A percentile compares a stretch with the other conserved stretches of the same genome.
These are phyloP conservation scores for Basidioascus undulatus DNA, from an alignment of 768 basidiomycete species.

Conservation along the genomic window DNA sequence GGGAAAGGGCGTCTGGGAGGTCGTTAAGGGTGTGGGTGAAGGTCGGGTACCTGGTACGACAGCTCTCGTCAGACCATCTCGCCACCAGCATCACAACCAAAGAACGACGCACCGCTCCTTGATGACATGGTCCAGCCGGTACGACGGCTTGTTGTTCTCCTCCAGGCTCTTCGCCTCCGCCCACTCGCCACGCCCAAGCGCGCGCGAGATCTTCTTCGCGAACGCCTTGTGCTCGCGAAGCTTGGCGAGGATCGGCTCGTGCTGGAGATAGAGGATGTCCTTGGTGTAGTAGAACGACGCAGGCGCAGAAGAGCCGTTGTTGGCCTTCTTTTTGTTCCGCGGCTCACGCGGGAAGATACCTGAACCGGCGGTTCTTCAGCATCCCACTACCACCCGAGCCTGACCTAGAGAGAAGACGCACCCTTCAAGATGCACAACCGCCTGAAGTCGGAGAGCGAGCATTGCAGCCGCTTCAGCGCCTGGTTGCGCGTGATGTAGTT, in stretches of 20 bases:
- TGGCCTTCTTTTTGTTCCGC: constrained; percentile 62
- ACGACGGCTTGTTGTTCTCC: constrained; percentile 62
- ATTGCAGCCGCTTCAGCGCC: constrained; percentile 86
- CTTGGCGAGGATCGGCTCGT: constrained; percentile 83
- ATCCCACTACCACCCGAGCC: too few relatives aligned
- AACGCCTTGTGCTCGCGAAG: constrained; percentile 94
- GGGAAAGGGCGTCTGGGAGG: constrained; percentile 88
- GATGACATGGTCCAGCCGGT: constrained; percentile 80
- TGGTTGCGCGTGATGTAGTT: constrained; percentile 50
- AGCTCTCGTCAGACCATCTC: neutral
- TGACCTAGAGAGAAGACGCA: constrained; percentile 21
- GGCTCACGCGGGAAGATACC: constrained; percentile 97
- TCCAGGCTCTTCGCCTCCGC: constrained; percentile 77
- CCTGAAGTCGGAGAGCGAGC: constrained; percentile 87
- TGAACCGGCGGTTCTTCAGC: constrained; percentile 19
- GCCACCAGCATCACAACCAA: neutral
- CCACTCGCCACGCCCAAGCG: constrained; percentile 87
- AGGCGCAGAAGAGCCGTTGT: constrained; percentile 90
- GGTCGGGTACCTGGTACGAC: constrained; percentile 55
- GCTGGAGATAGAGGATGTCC: constrained; percentile 84
- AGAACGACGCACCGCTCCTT: constrained; percentile 56
- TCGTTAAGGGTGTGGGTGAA: constrained; percentile 88
- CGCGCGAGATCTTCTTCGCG: constrained; percentile 82
- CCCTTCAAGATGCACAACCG: constrained; percentile 94
- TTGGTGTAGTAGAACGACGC: constrained; percentile 97